These are phyloP conservation scores for Cystobasidium tubakii DNA, from an alignment of 768 basidiomycete genomes.

Conservation along the genomic window DNA sequence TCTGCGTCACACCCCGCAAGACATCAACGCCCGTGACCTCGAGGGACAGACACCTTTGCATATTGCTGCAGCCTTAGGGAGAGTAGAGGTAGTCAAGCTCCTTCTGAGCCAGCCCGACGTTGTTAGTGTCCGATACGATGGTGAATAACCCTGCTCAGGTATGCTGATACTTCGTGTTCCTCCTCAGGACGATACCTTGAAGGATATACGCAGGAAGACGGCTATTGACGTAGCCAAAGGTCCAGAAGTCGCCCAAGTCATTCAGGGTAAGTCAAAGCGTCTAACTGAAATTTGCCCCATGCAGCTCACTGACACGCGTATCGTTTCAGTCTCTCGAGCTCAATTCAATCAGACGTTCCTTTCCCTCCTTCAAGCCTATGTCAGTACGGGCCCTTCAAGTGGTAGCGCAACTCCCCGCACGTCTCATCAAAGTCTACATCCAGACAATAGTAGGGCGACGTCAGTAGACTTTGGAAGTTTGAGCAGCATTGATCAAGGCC, in stretches of 20 bases:
- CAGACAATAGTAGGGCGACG: not conserved
- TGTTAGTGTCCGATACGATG: conserved; percentile 43
- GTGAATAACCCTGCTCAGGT: too few relatives aligned
- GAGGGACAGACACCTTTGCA: conserved; percentile 59
- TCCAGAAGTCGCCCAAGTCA: conserved; percentile 61
- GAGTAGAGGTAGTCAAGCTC: conserved; percentile 65
- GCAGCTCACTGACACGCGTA: not conserved
- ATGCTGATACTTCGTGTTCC: not conserved
- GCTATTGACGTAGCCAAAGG: conserved; percentile 67
- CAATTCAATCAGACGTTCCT: conserved; percentile 44
- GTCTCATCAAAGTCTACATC: conserved; percentile 2
- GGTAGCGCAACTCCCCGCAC: conserved; percentile 13
- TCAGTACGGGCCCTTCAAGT: conserved; percentile 36
- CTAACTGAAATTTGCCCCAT: conserved; percentile 39
- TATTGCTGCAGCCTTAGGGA: conserved; percentile 66
- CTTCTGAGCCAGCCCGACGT: conserved; percentile 72
- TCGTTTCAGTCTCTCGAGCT: conserved; percentile 63
- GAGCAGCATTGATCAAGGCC: not conserved
- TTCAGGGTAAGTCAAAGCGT: conserved; percentile 57
- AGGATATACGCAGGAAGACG: conserved; percentile 63
- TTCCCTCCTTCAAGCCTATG: conserved; percentile 41
- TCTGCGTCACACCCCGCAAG: conserved; percentile 20
- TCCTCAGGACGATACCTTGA: conserved; percentile 60
- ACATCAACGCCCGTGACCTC: conserved; percentile 20
- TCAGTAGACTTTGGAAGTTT: not conserved